Percentiles rank a stretch among this genome's conserved stretches.
Evolutionary conservation across 306 rosid genomes (phyloP).

Genomic region (Vachellia collinsii): DNA sequence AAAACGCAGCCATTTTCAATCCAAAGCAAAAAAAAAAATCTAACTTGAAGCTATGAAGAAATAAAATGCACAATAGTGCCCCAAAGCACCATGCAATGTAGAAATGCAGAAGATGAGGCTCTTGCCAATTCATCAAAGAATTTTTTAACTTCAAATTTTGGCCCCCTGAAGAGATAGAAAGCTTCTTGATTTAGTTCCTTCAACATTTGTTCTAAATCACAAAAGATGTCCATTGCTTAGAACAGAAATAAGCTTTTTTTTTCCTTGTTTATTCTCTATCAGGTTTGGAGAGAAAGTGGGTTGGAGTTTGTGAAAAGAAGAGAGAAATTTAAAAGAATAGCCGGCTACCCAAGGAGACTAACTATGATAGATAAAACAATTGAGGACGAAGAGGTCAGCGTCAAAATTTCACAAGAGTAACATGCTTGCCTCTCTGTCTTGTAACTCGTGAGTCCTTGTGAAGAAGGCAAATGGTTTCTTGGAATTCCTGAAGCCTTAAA

Average conservation of each 20-base stretch:
- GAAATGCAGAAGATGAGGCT: background rate
- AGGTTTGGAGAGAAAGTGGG: conserved; percentile 65
- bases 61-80: background rate
- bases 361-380: too few species aligned
- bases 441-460: too few species aligned
- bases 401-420: conserved; percentile 43
- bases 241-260: conserved; percentile 30
- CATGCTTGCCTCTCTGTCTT: conserved; percentile 45
- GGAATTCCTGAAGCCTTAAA: too few species aligned
- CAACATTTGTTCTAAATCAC: background rate
- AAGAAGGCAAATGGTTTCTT: too few species aligned
- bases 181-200: background rate
- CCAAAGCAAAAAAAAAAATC: background rate
- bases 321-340: conserved; percentile 50
- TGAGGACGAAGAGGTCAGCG: conserved; percentile 71
- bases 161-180: background rate
- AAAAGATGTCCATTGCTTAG: conserved; percentile 41
- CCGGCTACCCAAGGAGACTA: conserved; percentile 33
- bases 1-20: background rate
- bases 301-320: conserved; percentile 80
- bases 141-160: background rate
- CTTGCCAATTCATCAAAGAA: background rate
- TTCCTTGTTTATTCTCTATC: background rate
- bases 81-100: background rate
- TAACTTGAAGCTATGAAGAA: background rate